Evolutionary conservation across 78 protist species (phyloP).

Genomic region (Emiliania huxleyi): DNA sequence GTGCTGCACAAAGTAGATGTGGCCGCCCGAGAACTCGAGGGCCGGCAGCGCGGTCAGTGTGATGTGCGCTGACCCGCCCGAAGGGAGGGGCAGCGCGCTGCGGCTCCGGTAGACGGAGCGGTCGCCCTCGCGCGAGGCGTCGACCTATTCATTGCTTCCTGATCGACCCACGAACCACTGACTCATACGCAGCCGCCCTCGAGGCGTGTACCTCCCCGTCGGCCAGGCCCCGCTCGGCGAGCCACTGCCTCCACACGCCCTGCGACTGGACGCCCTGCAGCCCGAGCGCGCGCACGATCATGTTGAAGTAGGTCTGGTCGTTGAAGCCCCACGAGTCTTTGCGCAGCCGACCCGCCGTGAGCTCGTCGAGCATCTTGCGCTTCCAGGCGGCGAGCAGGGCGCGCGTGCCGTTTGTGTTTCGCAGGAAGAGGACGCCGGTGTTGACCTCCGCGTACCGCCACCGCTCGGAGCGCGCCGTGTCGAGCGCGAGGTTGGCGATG

Average conservation of each 20-base stretch:
- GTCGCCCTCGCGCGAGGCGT: background rate
- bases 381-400: background rate
- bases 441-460: background rate
- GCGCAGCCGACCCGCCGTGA: background rate
- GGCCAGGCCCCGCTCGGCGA: background rate
- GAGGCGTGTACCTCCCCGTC: background rate
- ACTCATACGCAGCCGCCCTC: background rate
- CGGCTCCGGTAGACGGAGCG: background rate
- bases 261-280: background rate
- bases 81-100: too few species aligned
- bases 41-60: background rate
- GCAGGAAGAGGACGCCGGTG: background rate
- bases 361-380: background rate
- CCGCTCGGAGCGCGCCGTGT: background rate
- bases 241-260: background rate
- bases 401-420: background rate
- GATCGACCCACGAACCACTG: background rate
- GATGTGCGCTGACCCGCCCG: too few species aligned
- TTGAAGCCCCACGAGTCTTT: background rate
- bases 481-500: background rate
- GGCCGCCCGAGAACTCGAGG: background rate
- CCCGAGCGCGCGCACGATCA: background rate
- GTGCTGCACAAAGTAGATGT: background rate
- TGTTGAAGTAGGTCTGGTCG: conserved; percentile 19
- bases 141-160: too few species aligned